phyloP scores from a whole-genome alignment of 2,329 filamentous ascomycete genomes.

The Chalara sp. region DNA sequence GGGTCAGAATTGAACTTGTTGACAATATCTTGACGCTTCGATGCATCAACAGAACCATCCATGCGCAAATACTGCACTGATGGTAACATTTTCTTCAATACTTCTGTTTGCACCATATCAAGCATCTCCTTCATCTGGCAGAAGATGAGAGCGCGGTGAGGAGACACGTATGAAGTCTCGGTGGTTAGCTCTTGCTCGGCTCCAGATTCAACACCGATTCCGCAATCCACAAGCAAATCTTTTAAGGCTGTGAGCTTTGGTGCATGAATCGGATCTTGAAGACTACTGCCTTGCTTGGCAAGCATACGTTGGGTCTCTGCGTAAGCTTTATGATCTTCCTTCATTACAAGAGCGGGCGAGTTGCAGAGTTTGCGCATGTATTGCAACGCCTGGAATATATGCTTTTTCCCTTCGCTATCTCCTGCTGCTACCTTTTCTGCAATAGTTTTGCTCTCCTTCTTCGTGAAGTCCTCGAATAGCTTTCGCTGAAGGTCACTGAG shows the following conservation, averaged over 20 bases:
- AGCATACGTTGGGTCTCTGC: slow-evolving; percentile 79
- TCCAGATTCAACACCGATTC: slow-evolving; percentile 68
- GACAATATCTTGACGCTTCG: slow-evolving; percentile 92
- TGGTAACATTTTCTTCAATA: slow-evolving; percentile 84
- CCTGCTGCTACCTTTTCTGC: slow-evolving; percentile 75
- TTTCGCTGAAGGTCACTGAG: slow-evolving; percentile 90
- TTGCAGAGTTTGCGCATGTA: slow-evolving; percentile 99
- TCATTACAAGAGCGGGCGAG: slow-evolving; percentile 92
- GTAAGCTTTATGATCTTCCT: slow-evolving; percentile 85
- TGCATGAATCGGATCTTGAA: slow-evolving; percentile 82
- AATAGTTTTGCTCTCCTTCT: slow-evolving; percentile 85
- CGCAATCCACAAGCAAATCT: slow-evolving; percentile 95
- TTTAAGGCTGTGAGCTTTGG: slow-evolving; percentile 87
- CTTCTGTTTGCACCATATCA: slow-evolving; percentile 94
- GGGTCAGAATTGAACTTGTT: slow-evolving; percentile 98
- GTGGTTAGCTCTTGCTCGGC: slow-evolving; percentile 47
- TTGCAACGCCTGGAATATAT: slow-evolving; percentile 97
- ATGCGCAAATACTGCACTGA: slow-evolving; percentile 90
- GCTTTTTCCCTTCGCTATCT: slow-evolving; percentile 91
- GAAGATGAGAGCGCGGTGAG: slow-evolving; percentile 92
- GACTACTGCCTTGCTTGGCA: slow-evolving; percentile 67
- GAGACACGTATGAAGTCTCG: slow-evolving; percentile 77
- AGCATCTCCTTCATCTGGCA: slow-evolving; percentile 99
- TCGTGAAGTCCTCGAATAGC: slow-evolving; percentile 93
- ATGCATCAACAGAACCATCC: slow-evolving; percentile 87